These are phyloP conservation scores for Blastocystis sp. DNA, from an alignment of 352 stramenopile species.

Conservation along the genomic window DNA sequence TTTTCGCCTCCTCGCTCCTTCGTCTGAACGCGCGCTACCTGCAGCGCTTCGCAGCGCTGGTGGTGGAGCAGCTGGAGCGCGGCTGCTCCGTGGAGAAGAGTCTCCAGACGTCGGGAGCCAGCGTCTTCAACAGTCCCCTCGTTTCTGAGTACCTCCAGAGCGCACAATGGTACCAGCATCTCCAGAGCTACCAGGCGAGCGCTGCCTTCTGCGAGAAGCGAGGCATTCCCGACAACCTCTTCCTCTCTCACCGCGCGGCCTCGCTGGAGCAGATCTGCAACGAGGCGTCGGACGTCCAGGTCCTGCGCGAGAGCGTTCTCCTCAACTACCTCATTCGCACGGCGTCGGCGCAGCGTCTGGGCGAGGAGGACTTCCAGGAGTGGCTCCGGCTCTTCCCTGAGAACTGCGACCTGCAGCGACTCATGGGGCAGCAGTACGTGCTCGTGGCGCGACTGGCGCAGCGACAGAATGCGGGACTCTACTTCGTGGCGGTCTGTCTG, in stretches of 20 bases:
- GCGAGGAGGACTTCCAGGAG: neutral
- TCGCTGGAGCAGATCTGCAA: neutral
- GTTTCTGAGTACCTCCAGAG: neutral
- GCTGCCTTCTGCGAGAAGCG: neutral
- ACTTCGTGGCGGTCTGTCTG: neutral
- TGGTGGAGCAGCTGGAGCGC: slow-evolving; percentile 9
- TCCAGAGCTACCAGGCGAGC: neutral
- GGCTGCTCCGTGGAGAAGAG: neutral
- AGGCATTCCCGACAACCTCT: neutral
- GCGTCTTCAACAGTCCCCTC: neutral
- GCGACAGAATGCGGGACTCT: neutral
- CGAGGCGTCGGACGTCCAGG: neutral
- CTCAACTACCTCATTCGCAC: neutral
- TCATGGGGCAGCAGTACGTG: neutral
- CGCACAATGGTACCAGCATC: neutral
- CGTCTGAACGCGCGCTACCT: slow-evolving; percentile 32
- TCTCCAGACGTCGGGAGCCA: neutral
- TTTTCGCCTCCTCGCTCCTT: neutral
- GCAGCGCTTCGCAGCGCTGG: neutral
- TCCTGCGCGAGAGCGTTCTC: neutral
- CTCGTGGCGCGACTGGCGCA: neutral
- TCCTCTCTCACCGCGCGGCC: neutral
- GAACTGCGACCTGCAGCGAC: neutral
- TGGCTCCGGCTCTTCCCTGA: neutral
- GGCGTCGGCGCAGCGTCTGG: neutral